Evolutionary conservation across 768 basidiomycete genomes (phyloP), one percentile per base, ranked within the genome.

Genomic region (Cystofilobasidium ferigula): DNA sequence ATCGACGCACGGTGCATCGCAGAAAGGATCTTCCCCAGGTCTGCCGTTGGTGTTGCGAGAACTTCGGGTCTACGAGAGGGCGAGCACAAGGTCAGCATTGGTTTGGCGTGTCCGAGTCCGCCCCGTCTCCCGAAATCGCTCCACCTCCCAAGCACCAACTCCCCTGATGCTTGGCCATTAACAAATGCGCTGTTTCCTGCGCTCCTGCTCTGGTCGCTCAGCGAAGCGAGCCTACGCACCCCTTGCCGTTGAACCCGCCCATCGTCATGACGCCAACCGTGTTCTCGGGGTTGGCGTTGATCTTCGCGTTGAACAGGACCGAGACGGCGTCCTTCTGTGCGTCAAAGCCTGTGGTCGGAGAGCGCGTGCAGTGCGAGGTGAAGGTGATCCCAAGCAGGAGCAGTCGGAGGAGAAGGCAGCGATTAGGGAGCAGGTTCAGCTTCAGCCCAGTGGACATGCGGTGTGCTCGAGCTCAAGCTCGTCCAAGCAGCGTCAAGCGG

Each of bases 201-300:
- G 38, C 38, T 40, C 8, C 38, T n/a, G n/a, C 8, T 40, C 38
- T 8, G 38, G 38, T 16, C 8, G 9, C 38, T 40, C 16, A 40
- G 38, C 16, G 16, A 40, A 16, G 16, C 8, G 38, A 16, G 20
- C 22, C 10, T 32, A 74, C 83, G 76, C 73, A 94, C 94, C 87
- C 86, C 77, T 95, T 95, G 63, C 90, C 88, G 20, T 61, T 61
- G 36, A 61, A 61, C 28, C 67, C 67, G 18, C 91, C 94, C 90
- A 94, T 94, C 34, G 90, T 89, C 93, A 99, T 95, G 47, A 97
- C 79, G 6, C 95, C 95, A 47, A 97, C 93, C 14, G 91, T 91
- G 77, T 88, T 97, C 79, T 99, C 95, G 22, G 94, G 90, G 78
- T 99, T 98, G 30, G 90, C 87, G 74, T 89, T 86, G 71, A 87